Percentiles rank a stretch among this genome's conserved stretches.
These are phyloP conservation scores for Rhodocollybia butyracea DNA, from an alignment of 768 basidiomycete species.

Conservation along the genomic window DNA sequence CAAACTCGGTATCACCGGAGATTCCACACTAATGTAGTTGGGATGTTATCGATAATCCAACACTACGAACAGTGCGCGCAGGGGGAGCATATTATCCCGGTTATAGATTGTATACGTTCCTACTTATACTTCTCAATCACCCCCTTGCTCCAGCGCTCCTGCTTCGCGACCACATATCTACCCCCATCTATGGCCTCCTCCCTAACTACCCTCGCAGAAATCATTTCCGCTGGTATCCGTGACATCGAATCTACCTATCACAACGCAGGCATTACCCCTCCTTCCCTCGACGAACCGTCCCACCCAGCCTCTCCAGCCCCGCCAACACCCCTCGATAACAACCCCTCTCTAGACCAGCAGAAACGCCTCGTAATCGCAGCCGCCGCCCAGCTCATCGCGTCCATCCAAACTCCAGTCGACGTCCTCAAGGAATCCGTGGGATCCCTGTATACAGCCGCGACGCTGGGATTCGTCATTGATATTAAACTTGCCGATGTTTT, in stretches of 20 bases:
- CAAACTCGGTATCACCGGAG: too few relatives aligned
- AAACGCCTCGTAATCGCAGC: constrained; percentile 4
- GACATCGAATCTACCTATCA: neutral
- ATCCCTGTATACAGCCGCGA: constrained; percentile 14
- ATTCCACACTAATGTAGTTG: too few relatives aligned
- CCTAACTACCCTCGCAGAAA: neutral
- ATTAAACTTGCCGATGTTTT: constrained; percentile 33
- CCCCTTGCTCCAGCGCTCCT: too few relatives aligned
- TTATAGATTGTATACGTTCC: too few relatives aligned
- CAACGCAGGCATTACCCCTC: neutral
- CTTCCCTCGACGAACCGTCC: constrained; percentile 1
- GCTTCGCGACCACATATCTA: too few relatives aligned
- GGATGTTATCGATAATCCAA: too few relatives aligned
- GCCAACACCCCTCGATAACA: neutral
- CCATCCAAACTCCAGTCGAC: constrained; percentile 16
- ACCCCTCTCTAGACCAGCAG: neutral
- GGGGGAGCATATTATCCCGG: too few relatives aligned
- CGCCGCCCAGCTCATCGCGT: constrained; percentile 17
- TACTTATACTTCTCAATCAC: too few relatives aligned
- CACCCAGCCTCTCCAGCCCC: neutral
- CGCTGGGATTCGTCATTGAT: constrained; percentile 22
- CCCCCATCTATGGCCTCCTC: too few relatives aligned
- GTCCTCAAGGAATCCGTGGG: constrained; percentile 10
- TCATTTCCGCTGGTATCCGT: neutral
- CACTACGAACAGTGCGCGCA: too few relatives aligned